Evolutionary conservation across 2,329 filamentous ascomycete species (phyloP), one percentile per base, ranked within the genome.

Genomic region (Madurella fahalii): DNA sequence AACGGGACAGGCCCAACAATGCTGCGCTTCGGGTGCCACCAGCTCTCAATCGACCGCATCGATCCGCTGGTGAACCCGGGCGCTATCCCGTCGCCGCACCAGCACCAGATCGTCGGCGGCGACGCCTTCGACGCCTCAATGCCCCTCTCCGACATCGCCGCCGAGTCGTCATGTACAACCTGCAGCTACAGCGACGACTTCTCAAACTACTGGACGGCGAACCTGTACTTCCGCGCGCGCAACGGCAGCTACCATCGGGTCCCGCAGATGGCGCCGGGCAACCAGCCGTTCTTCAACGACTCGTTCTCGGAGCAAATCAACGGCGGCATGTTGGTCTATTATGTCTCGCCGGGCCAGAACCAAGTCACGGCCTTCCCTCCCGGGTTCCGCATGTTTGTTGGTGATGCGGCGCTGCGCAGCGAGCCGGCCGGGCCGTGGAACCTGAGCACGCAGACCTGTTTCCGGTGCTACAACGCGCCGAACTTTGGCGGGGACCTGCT

Each of bases 21-120:
- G 54, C 53, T 56, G 16, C 56, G 56, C 2, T 58, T 58, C 53
- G 56, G 56, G 4, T 58, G 77, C 65, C 77, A 77, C 32, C 73
- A 76, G 61, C 72, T 80, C 58, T 80, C 80, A 53, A 70, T 83
- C 49, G 67, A 70, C 60, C 62, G 68, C 0, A 61, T 69, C 34
- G 68, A 69, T 54, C 68, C 68, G 9, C 62, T 70, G 3, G 67
- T 69, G 40, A 69, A 69, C 61, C 68, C 68, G 5, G 80, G 79
- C 2, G 42, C 55, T 4, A 71, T 79, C 40, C 77, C 80, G 3
- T 74, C 79, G 4, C 67, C 69, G 9, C 81, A 84, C 67, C 72
- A 81, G 5, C 82, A 84, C 64, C 79, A 77, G 45, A 77, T 84
- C 53, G 74, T 78, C 50, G 80, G 83, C 53, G 72, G 72, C 17